Evolutionary conservation across 176 grass and related monocot species (phyloP).

Genomic region (Triticum turgidum): DNA sequence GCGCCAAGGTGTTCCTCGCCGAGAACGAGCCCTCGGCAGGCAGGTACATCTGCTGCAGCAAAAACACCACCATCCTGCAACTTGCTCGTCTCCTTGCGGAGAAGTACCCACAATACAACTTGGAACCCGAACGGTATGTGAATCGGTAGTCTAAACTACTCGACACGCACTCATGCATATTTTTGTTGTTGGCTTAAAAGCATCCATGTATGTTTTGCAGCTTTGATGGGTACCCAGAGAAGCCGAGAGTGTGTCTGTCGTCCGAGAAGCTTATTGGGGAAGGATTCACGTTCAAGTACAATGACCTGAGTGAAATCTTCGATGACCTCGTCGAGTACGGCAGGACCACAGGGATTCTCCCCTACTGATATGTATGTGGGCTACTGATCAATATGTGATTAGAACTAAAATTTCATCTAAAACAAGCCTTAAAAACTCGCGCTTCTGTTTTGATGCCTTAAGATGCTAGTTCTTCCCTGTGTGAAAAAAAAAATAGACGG

Average conservation of each 20-base stretch:
- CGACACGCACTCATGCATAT: neutral
- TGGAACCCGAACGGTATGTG: neutral
- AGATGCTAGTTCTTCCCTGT: no score
- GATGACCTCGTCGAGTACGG: slow-evolving; percentile 30
- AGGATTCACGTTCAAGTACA: slow-evolving; percentile 34
- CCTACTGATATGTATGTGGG: neutral
- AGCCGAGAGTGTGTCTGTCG: neutral
- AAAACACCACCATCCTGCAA: neutral
- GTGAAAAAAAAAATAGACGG: no score
- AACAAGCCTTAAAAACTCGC: neutral
- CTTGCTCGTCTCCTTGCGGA: slow-evolving; percentile 8
- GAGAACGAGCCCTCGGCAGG: slow-evolving; percentile 9
- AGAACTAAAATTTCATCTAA: neutral
- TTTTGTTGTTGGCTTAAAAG: neutral
- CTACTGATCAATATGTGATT: neutral
- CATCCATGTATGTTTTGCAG: neutral
- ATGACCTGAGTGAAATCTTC: slow-evolving; percentile 2
- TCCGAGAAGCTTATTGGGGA: slow-evolving; percentile 30
- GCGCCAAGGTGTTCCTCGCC: slow-evolving; percentile 30
- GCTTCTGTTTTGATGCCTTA: neutral
- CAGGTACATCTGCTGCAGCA: slow-evolving; percentile 39
- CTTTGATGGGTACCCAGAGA: neutral
- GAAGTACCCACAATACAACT: slow-evolving; percentile 25
- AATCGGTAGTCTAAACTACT: neutral
- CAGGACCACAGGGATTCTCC: neutral